Evolutionary conservation across 768 basidiomycete genomes (phyloP).

Genomic region (Rhizopogon vesiculosus): DNA sequence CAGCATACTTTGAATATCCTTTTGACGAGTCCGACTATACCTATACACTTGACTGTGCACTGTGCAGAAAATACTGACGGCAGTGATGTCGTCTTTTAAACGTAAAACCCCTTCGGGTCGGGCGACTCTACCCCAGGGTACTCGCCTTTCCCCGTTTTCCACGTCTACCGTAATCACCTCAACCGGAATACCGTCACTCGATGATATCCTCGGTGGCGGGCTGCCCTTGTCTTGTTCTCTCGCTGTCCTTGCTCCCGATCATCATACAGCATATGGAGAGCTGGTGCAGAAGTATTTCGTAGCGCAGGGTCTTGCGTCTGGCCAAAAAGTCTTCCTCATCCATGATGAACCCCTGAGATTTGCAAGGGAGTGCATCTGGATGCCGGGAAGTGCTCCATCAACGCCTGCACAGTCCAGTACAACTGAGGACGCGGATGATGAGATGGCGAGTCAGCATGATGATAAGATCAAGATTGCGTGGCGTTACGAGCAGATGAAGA

Average conservation of each 20-base stretch:
- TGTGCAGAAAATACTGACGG: background rate
- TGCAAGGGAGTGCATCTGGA: conserved; percentile 80
- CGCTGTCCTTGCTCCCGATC: conserved; percentile 76
- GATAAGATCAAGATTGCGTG: conserved; percentile 92
- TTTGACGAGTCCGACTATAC: too few species aligned
- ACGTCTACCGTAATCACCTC: conserved; percentile 59
- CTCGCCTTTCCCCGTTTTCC: conserved; percentile 54
- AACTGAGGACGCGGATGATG: conserved; percentile 34
- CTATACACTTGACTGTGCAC: background rate
- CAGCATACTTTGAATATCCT: too few species aligned
- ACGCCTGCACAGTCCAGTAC: conserved; percentile 6
- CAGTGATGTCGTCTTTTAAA: conserved; percentile 76
- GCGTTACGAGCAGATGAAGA: conserved; percentile 93
- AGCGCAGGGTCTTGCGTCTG: conserved; percentile 76
- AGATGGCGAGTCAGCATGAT: conserved; percentile 31
- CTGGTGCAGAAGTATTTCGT: conserved; percentile 86
- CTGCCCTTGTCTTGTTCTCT: conserved; percentile 77
- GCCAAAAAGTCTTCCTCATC: conserved; percentile 67
- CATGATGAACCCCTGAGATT: conserved; percentile 55
- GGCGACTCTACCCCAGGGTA: conserved; percentile 40
- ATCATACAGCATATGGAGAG: conserved; percentile 80
- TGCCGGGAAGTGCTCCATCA: conserved; percentile 27
- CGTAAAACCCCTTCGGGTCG: conserved; percentile 49
- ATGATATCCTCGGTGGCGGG: conserved; percentile 93
- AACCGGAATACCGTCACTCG: conserved; percentile 88